Percentiles rank a stretch among this genome's conserved stretches.
Conservation (phyloP, 2,329 filamentous ascomycete genomes). For the Herpomyces periplanetae region DNA sequence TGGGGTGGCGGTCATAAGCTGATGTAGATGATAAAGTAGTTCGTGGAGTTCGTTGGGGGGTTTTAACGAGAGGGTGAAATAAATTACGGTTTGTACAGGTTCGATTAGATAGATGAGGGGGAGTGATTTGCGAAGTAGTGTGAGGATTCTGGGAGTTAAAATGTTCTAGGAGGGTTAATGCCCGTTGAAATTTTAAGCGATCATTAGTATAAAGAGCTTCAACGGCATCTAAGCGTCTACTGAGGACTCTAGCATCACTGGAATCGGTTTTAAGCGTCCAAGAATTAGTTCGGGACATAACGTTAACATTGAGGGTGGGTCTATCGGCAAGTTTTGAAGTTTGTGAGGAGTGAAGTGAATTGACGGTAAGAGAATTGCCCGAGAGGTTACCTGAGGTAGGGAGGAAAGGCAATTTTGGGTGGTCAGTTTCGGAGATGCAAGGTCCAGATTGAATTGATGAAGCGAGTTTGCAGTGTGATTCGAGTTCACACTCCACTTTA, state of each 20-base stretch:
- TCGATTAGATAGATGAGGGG: too few species aligned
- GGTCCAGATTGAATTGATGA: slow-evolving; percentile 1
- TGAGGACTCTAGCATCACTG: slow-evolving; percentile 2
- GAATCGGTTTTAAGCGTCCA: slow-evolving; percentile 2
- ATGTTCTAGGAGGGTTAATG: too few species aligned
- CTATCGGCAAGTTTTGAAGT: slow-evolving; percentile 2
- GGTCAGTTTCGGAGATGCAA: slow-evolving; percentile 1
- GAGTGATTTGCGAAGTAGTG: too few species aligned
- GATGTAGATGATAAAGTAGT: too few species aligned
- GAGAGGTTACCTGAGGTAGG: slow-evolving; percentile 1
- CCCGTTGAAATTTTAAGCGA: too few species aligned
- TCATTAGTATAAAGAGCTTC: slow-evolving; percentile 2
- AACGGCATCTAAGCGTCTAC: slow-evolving; percentile 3
- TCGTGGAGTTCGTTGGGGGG: too few species aligned
- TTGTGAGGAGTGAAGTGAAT: slow-evolving; percentile 1
- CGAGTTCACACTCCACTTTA: slow-evolving; percentile 3
- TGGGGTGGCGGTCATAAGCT: too few species aligned
- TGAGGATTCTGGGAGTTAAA: too few species aligned
- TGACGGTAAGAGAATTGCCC: slow-evolving; percentile 1
- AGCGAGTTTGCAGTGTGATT: slow-evolving; percentile 3
- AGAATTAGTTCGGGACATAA: slow-evolving; percentile 1
- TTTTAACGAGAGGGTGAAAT: too few species aligned
- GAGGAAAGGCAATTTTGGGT: too few species aligned
- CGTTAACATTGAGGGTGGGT: slow-evolving; percentile 2
- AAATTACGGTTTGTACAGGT: too few species aligned